These are phyloP conservation scores for Starmerella stellata DNA, from an alignment of 805 yeast genomes.

Conservation along the genomic window DNA sequence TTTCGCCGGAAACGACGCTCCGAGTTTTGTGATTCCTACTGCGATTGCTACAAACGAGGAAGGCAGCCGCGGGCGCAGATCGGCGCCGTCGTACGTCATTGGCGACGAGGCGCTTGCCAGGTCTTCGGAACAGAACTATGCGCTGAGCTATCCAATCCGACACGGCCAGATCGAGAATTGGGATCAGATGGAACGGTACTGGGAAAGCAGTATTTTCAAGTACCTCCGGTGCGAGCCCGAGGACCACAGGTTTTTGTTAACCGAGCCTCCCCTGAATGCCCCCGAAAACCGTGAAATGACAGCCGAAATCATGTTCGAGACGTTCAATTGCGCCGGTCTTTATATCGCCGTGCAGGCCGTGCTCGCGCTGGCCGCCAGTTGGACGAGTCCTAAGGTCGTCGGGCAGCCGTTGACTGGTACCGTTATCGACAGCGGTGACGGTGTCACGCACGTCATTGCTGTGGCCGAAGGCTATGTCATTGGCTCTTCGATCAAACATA, in stretches of 20 bases:
- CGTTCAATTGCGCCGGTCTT: constrained; percentile 95
- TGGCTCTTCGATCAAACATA: constrained; percentile 91
- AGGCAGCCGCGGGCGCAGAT: constrained; percentile 19
- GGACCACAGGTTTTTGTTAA: constrained; percentile 84
- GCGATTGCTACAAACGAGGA: constrained; percentile 59
- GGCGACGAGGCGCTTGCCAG: constrained; percentile 91
- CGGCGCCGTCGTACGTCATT: constrained; percentile 64
- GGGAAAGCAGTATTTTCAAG: constrained; percentile 95
- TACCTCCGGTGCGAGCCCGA: constrained; percentile 96
- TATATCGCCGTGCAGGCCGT: constrained; percentile 99
- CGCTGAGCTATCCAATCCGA: constrained; percentile 76
- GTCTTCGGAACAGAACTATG: constrained; percentile 78
- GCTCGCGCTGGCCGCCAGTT: constrained; percentile 91
- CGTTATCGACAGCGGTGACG: constrained; percentile 96
- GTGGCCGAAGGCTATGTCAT: constrained; percentile 98
- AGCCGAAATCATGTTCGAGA: constrained; percentile 97
- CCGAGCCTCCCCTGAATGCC: constrained; percentile 98
- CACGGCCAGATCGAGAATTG: constrained; percentile 98
- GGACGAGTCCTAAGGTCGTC: constrained; percentile 91
- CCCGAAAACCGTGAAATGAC: constrained; percentile 98
- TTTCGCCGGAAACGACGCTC: constrained; percentile 96
- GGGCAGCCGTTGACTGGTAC: constrained; percentile 96
- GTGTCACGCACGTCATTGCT: constrained; percentile 97
- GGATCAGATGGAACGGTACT: constrained; percentile 99
- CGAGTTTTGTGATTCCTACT: constrained; percentile 92